Conservation (phyloP, 768 basidiomycete species). For the Polyporus arcularius region DNA sequence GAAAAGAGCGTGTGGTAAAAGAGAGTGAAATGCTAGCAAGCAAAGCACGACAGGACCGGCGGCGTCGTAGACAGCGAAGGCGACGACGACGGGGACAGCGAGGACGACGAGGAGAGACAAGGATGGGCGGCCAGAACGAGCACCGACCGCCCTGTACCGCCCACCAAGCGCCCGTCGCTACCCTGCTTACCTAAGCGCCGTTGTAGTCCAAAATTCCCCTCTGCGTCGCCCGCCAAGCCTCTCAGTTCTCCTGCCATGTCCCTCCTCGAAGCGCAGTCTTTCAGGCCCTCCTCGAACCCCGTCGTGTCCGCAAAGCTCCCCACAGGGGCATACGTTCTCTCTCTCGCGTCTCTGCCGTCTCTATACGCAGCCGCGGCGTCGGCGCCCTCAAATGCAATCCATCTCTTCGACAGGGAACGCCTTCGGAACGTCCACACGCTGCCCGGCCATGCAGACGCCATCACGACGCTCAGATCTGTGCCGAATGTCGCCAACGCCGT, state of each 20-base stretch:
- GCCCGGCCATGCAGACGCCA: conserved; percentile 57
- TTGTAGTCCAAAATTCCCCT: conserved; percentile 2
- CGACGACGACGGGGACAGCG: conserved; percentile 22
- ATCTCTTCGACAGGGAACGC: conserved; percentile 63
- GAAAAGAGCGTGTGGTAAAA: conserved; percentile 30
- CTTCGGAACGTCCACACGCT: conserved; percentile 49
- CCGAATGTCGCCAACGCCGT: conserved; percentile 42
- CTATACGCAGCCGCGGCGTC: conserved; percentile 64
- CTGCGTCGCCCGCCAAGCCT: conserved; percentile 2
- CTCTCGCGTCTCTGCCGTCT: conserved; percentile 48
- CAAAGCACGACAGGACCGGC: conserved; percentile 12
- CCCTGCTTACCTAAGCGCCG: conserved; percentile 4
- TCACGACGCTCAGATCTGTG: conserved; percentile 54
- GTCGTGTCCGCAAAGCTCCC: conserved; percentile 37
- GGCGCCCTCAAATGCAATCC: conserved; percentile 62
- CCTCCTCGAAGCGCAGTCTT: conserved; percentile 35
- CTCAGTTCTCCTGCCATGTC: conserved; percentile 24
- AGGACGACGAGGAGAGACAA: conserved; percentile 24
- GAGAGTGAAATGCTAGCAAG: conserved; percentile 9
- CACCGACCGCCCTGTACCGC: neutral
- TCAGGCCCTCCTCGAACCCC: conserved; percentile 25
- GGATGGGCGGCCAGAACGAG: conserved; percentile 8
- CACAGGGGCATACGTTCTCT: conserved; percentile 59
- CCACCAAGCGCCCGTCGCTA: conserved; percentile 15
- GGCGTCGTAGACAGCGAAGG: conserved; percentile 27